phyloP scores from a whole-genome alignment of 1,284 basidiomycete genomes.

The Dichomitus squalens region DNA sequence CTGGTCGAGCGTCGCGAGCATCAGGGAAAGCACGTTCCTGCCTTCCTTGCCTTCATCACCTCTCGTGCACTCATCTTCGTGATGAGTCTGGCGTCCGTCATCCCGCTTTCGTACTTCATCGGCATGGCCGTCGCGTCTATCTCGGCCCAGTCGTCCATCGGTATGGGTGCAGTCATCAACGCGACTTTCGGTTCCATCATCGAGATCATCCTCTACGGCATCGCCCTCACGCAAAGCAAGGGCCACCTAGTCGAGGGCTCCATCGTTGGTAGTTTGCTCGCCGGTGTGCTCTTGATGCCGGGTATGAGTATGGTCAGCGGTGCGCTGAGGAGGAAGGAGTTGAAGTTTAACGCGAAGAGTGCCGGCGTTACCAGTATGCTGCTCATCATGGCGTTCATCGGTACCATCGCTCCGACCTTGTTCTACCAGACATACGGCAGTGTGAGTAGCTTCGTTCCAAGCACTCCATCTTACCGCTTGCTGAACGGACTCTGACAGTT shows the following conservation, averaged over 20 bases:
- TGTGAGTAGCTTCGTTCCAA: slow-evolving; percentile 52
- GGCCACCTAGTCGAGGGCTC: slow-evolving; percentile 96
- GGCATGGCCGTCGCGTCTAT: slow-evolving; percentile 99
- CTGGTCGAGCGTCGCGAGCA: slow-evolving; percentile 61
- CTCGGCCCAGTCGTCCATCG: slow-evolving; percentile 96
- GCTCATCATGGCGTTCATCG: slow-evolving; percentile 99
- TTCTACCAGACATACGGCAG: slow-evolving; percentile 99
- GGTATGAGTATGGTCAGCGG: slow-evolving; percentile 97
- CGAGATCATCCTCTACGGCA: slow-evolving; percentile 93
- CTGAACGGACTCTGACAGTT: slow-evolving; percentile 57
- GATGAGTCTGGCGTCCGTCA: slow-evolving; percentile 87
- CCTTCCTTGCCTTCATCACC: slow-evolving; percentile 71
- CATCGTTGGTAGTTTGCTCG: slow-evolving; percentile 92
- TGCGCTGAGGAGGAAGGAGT: slow-evolving; percentile 90
- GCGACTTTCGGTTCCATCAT: slow-evolving; percentile 99
- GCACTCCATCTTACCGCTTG: slow-evolving; percentile 3
- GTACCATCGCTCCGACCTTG: slow-evolving; percentile 91
- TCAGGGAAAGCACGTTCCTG: slow-evolving; percentile 60
- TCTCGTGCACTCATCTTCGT: slow-evolving; percentile 85
- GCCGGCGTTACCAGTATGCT: slow-evolving; percentile 99
- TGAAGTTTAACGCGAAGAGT: slow-evolving; percentile 97
- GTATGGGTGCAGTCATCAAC: slow-evolving; percentile 99
- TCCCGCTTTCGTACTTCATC: slow-evolving; percentile 98
- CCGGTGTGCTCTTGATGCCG: slow-evolving; percentile 97
- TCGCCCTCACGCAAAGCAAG: slow-evolving; percentile 89